These are phyloP conservation scores for Marasmius tenuissimus DNA, from an alignment of 1,284 basidiomycete species.

Conservation along the genomic window DNA sequence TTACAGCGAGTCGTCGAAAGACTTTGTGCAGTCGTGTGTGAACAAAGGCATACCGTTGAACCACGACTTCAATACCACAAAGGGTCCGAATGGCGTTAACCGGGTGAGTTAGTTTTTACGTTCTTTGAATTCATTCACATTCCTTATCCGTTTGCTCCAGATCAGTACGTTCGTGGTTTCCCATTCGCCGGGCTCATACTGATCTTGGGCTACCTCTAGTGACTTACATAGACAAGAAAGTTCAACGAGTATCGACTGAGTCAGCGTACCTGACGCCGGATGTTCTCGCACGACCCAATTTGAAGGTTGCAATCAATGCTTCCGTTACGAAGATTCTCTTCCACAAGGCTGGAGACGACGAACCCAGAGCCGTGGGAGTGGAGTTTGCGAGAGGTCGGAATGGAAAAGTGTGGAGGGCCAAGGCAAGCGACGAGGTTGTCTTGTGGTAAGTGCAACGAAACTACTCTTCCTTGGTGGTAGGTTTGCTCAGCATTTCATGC, in stretches of 20 bases:
- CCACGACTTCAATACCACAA: slow-evolving; percentile 51
- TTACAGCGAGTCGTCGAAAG: slow-evolving; percentile 32
- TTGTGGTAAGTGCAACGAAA: slow-evolving; percentile 45
- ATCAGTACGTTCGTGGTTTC: slow-evolving; percentile 7
- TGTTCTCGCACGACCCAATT: slow-evolving; percentile 60
- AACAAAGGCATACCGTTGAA: slow-evolving; percentile 46
- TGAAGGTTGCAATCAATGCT: slow-evolving; percentile 56
- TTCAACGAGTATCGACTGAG: slow-evolving; percentile 58
- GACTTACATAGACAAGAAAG: slow-evolving; percentile 57
- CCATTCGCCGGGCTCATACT: neutral
- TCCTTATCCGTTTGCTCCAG: slow-evolving; percentile 1
- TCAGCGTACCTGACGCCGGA: slow-evolving; percentile 62
- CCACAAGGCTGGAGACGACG: slow-evolving; percentile 36
- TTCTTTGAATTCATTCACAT: neutral
- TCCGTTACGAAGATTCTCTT: slow-evolving; percentile 61
- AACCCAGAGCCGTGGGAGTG: slow-evolving; percentile 56
- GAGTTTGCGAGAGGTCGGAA: slow-evolving; percentile 45
- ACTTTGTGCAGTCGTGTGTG: slow-evolving; percentile 48
- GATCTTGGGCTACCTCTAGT: slow-evolving; percentile 37
- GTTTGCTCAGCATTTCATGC: neutral
- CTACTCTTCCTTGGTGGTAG: neutral
- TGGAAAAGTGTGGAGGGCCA: slow-evolving; percentile 40
- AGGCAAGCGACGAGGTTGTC: slow-evolving; percentile 58
- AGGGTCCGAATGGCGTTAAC: slow-evolving; percentile 49
- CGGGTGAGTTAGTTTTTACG: slow-evolving; percentile 37